A percentile compares a stretch with the other conserved stretches of the same genome.
Conservation (phyloP, 2,329 filamentous ascomycete species). For the Botrytis medusae region DNA sequence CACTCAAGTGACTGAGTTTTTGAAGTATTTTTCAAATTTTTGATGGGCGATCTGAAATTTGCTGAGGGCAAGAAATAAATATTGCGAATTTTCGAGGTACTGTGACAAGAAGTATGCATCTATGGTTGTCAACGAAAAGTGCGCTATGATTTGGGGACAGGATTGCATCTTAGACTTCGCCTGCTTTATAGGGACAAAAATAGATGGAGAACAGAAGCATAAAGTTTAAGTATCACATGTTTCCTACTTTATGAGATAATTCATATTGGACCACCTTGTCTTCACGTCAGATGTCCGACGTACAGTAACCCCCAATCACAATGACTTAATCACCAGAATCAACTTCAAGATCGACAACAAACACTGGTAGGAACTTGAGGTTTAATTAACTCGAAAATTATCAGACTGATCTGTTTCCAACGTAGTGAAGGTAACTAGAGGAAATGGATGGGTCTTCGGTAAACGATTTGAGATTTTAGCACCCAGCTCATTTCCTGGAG, state of each 20-base stretch:
- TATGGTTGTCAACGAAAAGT: background rate
- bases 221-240: accelerated
- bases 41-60: too few relatives aligned
- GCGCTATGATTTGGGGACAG: background rate
- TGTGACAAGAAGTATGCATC: background rate
- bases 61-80: too few relatives aligned
- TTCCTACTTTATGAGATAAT: background rate
- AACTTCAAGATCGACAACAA: background rate
- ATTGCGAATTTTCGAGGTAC: too few relatives aligned
- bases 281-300: background rate
- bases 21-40: too few relatives aligned
- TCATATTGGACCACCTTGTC: background rate
- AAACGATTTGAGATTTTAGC: background rate
- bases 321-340: background rate
- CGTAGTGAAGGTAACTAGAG: background rate
- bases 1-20: too few relatives aligned
- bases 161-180: accelerated
- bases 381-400: background rate
- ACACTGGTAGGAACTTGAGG: background rate
- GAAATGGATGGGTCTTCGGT: background rate
- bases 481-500: background rate
- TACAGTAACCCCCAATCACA: background rate
- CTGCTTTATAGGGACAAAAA: accelerated
- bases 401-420: background rate
- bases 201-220: background rate